Evolutionary conservation across 805 yeast species (phyloP).

Genomic region (Cyberlindnera galapagoensis): DNA sequence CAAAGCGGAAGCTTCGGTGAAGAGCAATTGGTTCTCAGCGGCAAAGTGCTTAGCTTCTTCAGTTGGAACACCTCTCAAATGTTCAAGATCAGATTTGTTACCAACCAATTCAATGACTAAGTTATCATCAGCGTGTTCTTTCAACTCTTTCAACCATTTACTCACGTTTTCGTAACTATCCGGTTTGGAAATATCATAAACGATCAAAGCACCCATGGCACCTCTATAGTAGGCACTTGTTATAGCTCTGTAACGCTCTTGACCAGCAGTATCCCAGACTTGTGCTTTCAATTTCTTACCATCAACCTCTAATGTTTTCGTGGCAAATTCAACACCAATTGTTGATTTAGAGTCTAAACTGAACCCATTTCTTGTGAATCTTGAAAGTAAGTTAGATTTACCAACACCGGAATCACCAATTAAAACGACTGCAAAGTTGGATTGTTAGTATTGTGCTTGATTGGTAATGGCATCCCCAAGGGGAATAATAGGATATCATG

Average conservation of each 20-base stretch:
- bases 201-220: conserved; percentile 94
- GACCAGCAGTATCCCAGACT: conserved; percentile 99
- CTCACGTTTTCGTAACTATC: conserved; percentile 80
- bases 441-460: conserved; percentile 8
- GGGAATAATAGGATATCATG: no score
- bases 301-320: conserved; percentile 84
- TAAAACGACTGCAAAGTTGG: conserved; percentile 53
- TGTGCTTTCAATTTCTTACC: conserved; percentile 83
- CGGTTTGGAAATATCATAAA: conserved; percentile 90
- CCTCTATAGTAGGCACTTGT: conserved; percentile 97
- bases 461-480: no score
- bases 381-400: conserved; percentile 84
- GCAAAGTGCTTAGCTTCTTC: conserved; percentile 96
- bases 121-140: conserved; percentile 89
- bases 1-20: conserved; percentile 94
- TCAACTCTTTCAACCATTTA: conserved; percentile 86
- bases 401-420: conserved; percentile 98
- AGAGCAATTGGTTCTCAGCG: conserved; percentile 81
- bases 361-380: conserved; percentile 95
- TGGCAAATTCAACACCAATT: conserved; percentile 97
- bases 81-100: conserved; percentile 85
- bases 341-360: conserved; percentile 91
- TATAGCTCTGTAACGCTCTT: conserved; percentile 96
- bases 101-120: conserved; percentile 93
- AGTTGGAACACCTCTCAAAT: conserved; percentile 92